Conservation (phyloP, 2,329 filamentous ascomycete genomes). For the Decorospora gaudefroyi region DNA sequence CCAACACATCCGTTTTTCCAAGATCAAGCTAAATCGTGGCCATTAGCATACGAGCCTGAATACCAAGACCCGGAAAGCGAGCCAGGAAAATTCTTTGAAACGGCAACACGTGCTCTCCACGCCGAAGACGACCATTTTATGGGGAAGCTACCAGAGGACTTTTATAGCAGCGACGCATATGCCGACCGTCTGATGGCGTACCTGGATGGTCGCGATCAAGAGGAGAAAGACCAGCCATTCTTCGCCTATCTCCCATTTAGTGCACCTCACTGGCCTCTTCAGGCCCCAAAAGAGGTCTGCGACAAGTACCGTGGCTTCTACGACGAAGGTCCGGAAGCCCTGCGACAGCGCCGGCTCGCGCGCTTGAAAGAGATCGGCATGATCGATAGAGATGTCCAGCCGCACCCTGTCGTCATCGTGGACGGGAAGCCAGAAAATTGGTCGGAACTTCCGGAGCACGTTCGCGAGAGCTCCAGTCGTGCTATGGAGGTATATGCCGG, state of each 20-base stretch:
- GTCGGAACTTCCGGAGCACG: not conserved
- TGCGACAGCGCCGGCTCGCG: constrained; percentile 26
- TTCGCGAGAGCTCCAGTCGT: constrained; percentile 32
- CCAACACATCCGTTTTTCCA: too few species aligned
- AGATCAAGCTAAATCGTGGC: too few species aligned
- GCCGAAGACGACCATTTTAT: not conserved
- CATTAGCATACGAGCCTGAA: too few species aligned
- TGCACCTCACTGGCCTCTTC: constrained; percentile 41
- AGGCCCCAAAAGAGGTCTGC: constrained; percentile 30
- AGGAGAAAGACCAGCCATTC: constrained; percentile 33
- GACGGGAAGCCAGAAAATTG: too few species aligned
- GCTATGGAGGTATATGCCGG: constrained; percentile 47
- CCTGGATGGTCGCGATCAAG: constrained; percentile 26
- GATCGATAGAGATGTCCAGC: constrained; percentile 8
- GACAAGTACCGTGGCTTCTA: constrained; percentile 31
- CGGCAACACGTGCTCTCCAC: too few species aligned
- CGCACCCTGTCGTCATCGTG: not conserved
- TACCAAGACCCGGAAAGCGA: too few species aligned
- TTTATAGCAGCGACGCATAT: constrained; percentile 42
- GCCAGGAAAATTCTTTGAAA: too few species aligned
- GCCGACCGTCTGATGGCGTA: constrained; percentile 36
- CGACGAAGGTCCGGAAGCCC: constrained; percentile 32
- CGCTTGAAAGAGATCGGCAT: constrained; percentile 28
- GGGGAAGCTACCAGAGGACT: constrained; percentile 18
- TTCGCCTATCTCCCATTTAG: constrained; percentile 40